Evolutionary conservation across 2,329 filamentous ascomycete genomes (phyloP).

Genomic region (Elsinoe fawcettii): DNA sequence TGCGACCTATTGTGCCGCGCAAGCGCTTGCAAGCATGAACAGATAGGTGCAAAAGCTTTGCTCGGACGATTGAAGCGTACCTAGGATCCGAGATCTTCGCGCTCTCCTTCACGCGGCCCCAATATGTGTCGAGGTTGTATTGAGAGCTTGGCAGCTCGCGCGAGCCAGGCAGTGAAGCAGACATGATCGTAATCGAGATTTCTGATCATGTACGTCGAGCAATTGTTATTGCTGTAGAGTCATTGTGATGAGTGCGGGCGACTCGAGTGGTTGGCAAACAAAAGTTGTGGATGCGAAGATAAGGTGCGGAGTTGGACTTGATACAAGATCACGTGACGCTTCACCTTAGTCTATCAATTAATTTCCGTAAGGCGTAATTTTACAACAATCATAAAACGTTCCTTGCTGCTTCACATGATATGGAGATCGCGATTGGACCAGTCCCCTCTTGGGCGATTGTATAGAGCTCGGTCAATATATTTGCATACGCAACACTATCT

Average conservation of each 20-base stretch:
- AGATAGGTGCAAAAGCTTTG: too few relatives aligned
- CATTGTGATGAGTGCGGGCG: not conserved
- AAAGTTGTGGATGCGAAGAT: not conserved
- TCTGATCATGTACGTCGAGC: not conserved
- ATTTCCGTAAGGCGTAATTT: not conserved
- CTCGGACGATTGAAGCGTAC: too few relatives aligned
- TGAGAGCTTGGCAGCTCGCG: slow-evolving; percentile 86
- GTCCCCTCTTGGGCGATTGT: not conserved
- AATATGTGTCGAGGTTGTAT: slow-evolving; percentile 88
- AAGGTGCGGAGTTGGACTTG: not conserved
- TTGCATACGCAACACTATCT: not conserved
- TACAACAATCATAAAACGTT: too few relatives aligned
- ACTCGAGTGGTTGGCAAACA: not conserved
- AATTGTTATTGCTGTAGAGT: not conserved
- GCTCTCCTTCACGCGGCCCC: slow-evolving; percentile 85
- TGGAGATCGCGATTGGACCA: too few relatives aligned
- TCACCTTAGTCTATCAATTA: not conserved
- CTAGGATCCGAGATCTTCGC: slow-evolving; percentile 88
- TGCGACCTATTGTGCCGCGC: not conserved
- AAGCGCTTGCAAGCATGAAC: too few relatives aligned
- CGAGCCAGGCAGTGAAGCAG: slow-evolving; percentile 53
- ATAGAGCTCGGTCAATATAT: not conserved
- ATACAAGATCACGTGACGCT: too few relatives aligned
- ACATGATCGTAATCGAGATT: slow-evolving; percentile 39
- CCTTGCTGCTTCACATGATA: too few relatives aligned